These are phyloP conservation scores for Stevia rebaudiana DNA, from an alignment of 140 eudicot species.

Conservation along the genomic window DNA sequence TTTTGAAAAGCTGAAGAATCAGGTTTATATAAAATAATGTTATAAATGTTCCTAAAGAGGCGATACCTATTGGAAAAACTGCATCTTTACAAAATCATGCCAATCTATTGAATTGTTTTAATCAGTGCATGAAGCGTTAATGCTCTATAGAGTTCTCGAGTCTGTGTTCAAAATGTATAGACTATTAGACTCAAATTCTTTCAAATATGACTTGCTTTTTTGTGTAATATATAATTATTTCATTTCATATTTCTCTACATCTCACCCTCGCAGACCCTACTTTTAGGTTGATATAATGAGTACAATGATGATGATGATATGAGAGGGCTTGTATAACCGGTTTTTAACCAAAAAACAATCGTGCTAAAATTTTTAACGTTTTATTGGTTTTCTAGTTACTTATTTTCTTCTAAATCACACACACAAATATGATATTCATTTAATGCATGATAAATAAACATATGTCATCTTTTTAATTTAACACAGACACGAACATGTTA, in stretches of 20 bases:
- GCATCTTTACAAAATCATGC: too few species aligned
- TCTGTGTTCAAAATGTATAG: not conserved
- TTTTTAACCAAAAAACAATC: not conserved
- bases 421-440: not conserved
- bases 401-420: not conserved
- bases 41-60: too few species aligned
- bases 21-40: too few species aligned
- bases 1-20: too few species aligned
- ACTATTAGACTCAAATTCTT: not conserved
- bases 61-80: too few species aligned
- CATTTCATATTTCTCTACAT: not conserved
- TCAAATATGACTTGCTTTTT: not conserved
- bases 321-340: not conserved
- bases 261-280: too few species aligned
- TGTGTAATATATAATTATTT: not conserved
- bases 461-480: not conserved
- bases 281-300: too few species aligned
- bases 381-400: not conserved
- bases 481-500: constrained; percentile 4
- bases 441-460: not conserved
- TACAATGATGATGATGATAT: too few species aligned
- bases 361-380: not conserved
- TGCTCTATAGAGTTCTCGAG: not conserved
- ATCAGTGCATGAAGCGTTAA: not conserved
- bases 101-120: not conserved